These are phyloP conservation scores for Vachellia pachyceras DNA, from an alignment of 306 rosid genomes.

Conservation along the genomic window DNA sequence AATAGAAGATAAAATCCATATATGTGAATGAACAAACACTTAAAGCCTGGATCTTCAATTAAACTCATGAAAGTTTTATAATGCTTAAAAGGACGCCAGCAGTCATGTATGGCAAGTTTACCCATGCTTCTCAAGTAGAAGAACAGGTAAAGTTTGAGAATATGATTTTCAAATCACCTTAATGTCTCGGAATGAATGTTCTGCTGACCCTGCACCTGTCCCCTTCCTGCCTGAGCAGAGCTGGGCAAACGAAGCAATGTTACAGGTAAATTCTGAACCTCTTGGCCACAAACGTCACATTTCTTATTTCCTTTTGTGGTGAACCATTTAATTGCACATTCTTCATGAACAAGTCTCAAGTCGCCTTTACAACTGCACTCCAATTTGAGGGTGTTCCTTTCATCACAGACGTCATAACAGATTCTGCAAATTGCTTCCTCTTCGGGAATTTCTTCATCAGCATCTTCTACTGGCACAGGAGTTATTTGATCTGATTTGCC, in stretches of 20 bases:
- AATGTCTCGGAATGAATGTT: conserved; percentile 54
- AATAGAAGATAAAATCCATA: neutral
- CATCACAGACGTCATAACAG: conserved; percentile 84
- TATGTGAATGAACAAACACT: neutral
- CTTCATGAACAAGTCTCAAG: conserved; percentile 85
- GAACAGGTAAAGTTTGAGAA: neutral
- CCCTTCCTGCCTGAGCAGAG: conserved; percentile 52
- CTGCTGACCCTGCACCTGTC: conserved; percentile 58
- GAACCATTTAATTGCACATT: conserved; percentile 89
- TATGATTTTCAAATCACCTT: conserved; percentile 58
- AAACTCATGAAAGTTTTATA: neutral
- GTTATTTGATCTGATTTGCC: conserved; percentile 74
- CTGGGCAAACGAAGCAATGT: conserved; percentile 82
- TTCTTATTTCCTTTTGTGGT: conserved; percentile 80
- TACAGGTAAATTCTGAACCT: conserved; percentile 91
- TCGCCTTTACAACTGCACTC: conserved; percentile 98
- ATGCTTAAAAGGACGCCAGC: conserved; percentile 8
- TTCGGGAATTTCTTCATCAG: conserved; percentile 96
- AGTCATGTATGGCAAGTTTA: conserved; percentile 16
- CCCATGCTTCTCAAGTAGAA: conserved; percentile 8
- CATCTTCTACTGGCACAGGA: conserved; percentile 62
- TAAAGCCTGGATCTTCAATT: neutral
- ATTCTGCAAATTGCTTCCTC: conserved; percentile 99
- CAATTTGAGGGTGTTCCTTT: conserved; percentile 91
- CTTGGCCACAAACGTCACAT: conserved; percentile 87